A percentile compares a stretch with the other conserved stretches of the same genome.
phyloP scores from a whole-genome alignment of 2,329 filamentous ascomycete species.

The Lachnum nothofagi region DNA sequence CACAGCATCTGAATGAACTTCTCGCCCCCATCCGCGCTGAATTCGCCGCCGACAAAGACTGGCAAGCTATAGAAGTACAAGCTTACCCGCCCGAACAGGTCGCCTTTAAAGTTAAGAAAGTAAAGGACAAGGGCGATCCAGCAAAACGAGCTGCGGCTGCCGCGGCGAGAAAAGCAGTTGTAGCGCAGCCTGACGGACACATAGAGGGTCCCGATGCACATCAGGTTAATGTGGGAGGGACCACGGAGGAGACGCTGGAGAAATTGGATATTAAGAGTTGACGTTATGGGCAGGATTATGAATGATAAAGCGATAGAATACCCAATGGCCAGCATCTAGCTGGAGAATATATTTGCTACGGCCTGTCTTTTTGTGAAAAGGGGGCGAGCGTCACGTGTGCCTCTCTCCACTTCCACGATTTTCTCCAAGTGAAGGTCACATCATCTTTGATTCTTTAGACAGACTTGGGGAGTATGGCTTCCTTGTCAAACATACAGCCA shows the following conservation, averaged over 20 bases:
- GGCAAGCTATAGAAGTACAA: conserved; percentile 70
- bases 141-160: conserved; percentile 29
- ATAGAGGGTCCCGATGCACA: conserved; percentile 24
- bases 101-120: conserved; percentile 62
- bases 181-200: conserved; percentile 28
- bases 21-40: conserved; percentile 72
- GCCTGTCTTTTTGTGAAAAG: too few relatives aligned
- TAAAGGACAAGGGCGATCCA: conserved; percentile 36
- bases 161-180: conserved; percentile 23
- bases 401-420: too few relatives aligned
- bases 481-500: too few relatives aligned
- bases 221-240: conserved; percentile 23
- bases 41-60: conserved; percentile 67
- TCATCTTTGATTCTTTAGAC: too few relatives aligned
- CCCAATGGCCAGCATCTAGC: conserved; percentile 1
- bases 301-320: conserved; percentile 17
- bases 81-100: conserved; percentile 82
- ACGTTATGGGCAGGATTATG: not conserved
- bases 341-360: not conserved
- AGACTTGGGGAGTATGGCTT: too few relatives aligned
- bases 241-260: conserved; percentile 24
- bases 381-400: too few relatives aligned
- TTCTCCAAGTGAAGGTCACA: too few relatives aligned
- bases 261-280: conserved; percentile 25
- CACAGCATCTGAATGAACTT: conserved; percentile 66